phyloP scores from a whole-genome alignment of 2,329 filamentous ascomycete species.

The Dactylella cylindrospora region DNA sequence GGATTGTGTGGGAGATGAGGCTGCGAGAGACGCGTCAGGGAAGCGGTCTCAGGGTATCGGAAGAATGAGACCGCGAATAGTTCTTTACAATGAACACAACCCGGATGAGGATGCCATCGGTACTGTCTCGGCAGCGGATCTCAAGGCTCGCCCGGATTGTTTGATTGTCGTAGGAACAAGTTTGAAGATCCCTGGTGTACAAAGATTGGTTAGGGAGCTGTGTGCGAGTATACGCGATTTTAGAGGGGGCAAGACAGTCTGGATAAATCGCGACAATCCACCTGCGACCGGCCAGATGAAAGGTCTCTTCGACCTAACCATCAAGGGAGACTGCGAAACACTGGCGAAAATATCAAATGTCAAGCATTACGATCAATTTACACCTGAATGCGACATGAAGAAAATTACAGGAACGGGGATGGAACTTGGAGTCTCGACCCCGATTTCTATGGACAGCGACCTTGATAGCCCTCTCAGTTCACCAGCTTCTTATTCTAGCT shows the following conservation, averaged over 20 bases:
- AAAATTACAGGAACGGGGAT: constrained; percentile 43
- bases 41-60: constrained; percentile 94
- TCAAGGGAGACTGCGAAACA: constrained; percentile 83
- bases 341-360: constrained; percentile 72
- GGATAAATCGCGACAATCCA: constrained; percentile 88
- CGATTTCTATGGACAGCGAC: constrained; percentile 41
- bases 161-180: constrained; percentile 94
- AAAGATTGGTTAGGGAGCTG: constrained; percentile 85
- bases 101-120: constrained; percentile 96
- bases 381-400: constrained; percentile 33
- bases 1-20: constrained; percentile 72
- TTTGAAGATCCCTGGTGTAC: constrained; percentile 89
- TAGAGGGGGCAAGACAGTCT: constrained; percentile 81
- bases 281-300: constrained; percentile 82
- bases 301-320: constrained; percentile 88
- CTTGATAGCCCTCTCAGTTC: constrained; percentile 40
- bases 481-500: constrained; percentile 38
- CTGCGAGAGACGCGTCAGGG: constrained; percentile 74
- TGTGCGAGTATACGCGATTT: constrained; percentile 81
- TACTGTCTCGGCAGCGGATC: constrained; percentile 80
- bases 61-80: constrained; percentile 84
- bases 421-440: constrained; percentile 42
- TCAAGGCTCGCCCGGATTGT: constrained; percentile 82
- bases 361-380: constrained; percentile 40
- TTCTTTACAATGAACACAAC: constrained; percentile 96